Evolutionary conservation across 2,329 filamentous ascomycete species (phyloP), one percentile per base, ranked within the genome.

Genomic region (Ophiostoma fasciatum): DNA sequence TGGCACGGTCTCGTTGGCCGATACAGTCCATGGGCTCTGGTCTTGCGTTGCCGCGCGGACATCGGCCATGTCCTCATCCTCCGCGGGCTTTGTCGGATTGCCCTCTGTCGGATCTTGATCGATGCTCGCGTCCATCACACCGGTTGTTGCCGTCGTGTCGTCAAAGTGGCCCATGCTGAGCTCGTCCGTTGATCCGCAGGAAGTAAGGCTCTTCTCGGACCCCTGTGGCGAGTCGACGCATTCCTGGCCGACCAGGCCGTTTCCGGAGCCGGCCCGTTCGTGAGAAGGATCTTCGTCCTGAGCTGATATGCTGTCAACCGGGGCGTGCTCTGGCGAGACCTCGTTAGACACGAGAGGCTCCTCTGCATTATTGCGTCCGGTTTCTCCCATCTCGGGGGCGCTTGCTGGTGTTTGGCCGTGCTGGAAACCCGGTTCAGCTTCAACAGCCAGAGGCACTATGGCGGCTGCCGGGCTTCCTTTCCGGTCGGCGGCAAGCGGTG

Each of bases 1-100:
- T n/a, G 11, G 23, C 2, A 28, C 18, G 11, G 17, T 26, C 21
- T 19, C n/a, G n/a, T n/a, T n/a, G n/a, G n/a, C n/a, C n/a, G n/a
- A n/a, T n/a, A n/a, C n/a, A n/a, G 17, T 28, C 41, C 42, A 46
- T 6, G 45, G 42, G 23, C 45, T 47, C 14, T 47, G 45, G 8
- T 45, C 41, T 15, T 45, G 44, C 9, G 44, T 47, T 0, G 33
- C 42, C 10, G 46, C 18, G 4, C 42, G 34, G 8, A 22, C 29
- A 10, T 27, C 15, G 3, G 14, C 23, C n/a, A 21, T 23, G 7
- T 25, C 30, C 2, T n/a, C 14, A 7, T 28, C 22, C 7, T 36
- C 33, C 4, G 20, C 15, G n/a, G 21, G 7, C 10, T 14, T 21
- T 7, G 32, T 5, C 10, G n/a, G 5, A n/a, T n/a, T n/a, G n/a